A percentile compares a stretch with the other conserved stretches of the same genome.
Conservation (phyloP, 306 rosid species). For the Rosa persica region DNA sequence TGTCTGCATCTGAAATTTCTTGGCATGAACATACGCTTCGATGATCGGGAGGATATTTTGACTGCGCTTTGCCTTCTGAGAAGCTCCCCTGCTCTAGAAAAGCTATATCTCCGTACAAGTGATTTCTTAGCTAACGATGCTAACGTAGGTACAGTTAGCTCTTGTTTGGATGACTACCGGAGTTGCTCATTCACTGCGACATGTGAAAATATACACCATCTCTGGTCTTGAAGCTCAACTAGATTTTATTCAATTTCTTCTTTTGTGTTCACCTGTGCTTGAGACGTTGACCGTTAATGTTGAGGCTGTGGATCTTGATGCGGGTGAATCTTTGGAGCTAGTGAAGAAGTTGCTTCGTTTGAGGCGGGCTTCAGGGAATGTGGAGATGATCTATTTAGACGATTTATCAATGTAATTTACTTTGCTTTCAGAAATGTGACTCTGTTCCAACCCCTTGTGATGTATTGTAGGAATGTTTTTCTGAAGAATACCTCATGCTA, state of each 20-base stretch:
- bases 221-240: conserved; percentile 31
- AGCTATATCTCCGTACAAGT: conserved; percentile 30
- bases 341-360: conserved; percentile 46
- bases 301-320: no score
- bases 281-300: conserved; percentile 43
- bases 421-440: not conserved
- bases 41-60: conserved; percentile 43
- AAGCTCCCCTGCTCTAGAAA: conserved; percentile 54
- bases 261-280: conserved; percentile 23
- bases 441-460: not conserved
- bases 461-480: no score
- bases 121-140: not conserved
- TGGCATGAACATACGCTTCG: conserved; percentile 43
- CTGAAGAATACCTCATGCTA: no score
- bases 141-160: not conserved
- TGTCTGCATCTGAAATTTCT: conserved; percentile 46
- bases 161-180: conserved; percentile 33
- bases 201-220: conserved; percentile 43
- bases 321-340: not conserved
- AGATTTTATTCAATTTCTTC: not conserved
- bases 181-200: conserved; percentile 30
- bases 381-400: conserved; percentile 32
- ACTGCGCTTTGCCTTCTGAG: conserved; percentile 51
- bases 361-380: conserved; percentile 43
- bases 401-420: conserved; percentile 9